A percentile compares a stretch with the other conserved stretches of the same genome.
phyloP scores from a whole-genome alignment of 1,284 basidiomycete genomes.

The Malassezia pachydermatis region DNA sequence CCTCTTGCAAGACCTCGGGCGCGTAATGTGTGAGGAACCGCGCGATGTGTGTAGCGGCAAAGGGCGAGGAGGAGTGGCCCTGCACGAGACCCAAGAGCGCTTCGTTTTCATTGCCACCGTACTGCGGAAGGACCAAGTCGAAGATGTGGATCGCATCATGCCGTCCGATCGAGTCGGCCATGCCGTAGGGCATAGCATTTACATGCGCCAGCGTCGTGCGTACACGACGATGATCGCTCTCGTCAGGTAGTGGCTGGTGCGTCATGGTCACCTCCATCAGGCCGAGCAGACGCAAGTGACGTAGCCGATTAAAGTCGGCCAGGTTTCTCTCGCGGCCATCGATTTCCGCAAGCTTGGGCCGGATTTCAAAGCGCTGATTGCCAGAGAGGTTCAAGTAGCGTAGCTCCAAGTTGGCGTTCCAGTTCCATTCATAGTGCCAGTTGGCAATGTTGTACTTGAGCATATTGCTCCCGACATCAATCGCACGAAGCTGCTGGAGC shows the following conservation, averaged over 20 bases:
- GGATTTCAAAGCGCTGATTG: conserved; percentile 78
- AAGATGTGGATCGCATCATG: conserved; percentile 63
- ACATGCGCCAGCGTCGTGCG: conserved; percentile 84
- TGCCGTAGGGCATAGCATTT: conserved; percentile 89
- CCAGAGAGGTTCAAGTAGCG: conserved; percentile 80
- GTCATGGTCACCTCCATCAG: conserved; percentile 96
- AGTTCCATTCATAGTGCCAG: conserved; percentile 99
- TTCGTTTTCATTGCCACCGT: conserved; percentile 66
- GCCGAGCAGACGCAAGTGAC: conserved; percentile 74
- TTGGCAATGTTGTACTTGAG: conserved; percentile 98
- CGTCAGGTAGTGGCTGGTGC: conserved; percentile 56
- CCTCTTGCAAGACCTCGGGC: conserved; percentile 28
- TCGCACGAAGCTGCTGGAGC: conserved; percentile 64
- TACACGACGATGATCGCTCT: conserved; percentile 78
- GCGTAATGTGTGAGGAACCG: conserved; percentile 37
- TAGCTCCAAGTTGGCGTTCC: conserved; percentile 93
- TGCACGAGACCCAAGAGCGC: conserved; percentile 95
- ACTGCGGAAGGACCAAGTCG: conserved; percentile 82
- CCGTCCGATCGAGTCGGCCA: conserved; percentile 79
- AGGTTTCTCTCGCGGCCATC: conserved; percentile 51
- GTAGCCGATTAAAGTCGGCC: conserved; percentile 76
- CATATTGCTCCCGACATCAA: conserved; percentile 89
- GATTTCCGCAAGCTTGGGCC: conserved; percentile 52
- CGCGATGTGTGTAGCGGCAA: conserved; percentile 56
- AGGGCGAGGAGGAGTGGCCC: conserved; percentile 52